Evolutionary conservation across 768 basidiomycete species (phyloP).

Genomic region (Naganishia antarctica): DNA sequence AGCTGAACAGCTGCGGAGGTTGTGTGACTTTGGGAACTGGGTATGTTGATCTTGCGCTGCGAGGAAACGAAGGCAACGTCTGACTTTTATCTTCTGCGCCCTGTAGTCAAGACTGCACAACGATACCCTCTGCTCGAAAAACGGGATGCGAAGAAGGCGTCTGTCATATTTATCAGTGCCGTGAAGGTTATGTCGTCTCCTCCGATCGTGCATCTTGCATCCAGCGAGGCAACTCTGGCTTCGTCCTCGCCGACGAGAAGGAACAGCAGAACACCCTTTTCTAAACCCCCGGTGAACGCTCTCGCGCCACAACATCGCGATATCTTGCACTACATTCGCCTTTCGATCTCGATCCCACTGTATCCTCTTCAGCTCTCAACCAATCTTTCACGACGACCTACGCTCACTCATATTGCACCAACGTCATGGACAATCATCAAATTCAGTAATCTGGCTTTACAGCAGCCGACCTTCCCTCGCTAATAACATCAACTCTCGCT

Average conservation of each 20-base stretch:
- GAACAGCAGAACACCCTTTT: neutral
- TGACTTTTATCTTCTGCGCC: neutral
- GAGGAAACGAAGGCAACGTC: neutral
- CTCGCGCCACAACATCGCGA: too few relatives aligned
- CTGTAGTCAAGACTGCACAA: constrained; percentile 44
- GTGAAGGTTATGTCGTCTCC: constrained; percentile 43
- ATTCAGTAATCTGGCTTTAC: too few relatives aligned
- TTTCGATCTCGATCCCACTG: neutral
- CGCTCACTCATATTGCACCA: too few relatives aligned
- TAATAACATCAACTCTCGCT: neutral
- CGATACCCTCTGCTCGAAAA: constrained; percentile 39
- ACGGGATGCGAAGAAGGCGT: constrained; percentile 42
- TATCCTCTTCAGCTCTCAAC: neutral
- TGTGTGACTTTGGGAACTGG: constrained; percentile 42
- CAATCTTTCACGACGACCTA: too few relatives aligned
- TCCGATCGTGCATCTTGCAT: constrained; percentile 41
- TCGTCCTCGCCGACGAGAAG: neutral
- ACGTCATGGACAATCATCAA: neutral
- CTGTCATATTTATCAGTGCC: constrained; percentile 45
- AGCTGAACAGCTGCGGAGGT: constrained; percentile 48
- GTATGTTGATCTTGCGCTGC: neutral
- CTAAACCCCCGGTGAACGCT: neutral
- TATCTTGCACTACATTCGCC: neutral
- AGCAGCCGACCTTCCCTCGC: too few relatives aligned
- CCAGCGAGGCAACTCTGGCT: constrained; percentile 29